Evolutionary conservation across 2,329 filamentous ascomycete genomes (phyloP).

Genomic region (Colletotrichum melonis): DNA sequence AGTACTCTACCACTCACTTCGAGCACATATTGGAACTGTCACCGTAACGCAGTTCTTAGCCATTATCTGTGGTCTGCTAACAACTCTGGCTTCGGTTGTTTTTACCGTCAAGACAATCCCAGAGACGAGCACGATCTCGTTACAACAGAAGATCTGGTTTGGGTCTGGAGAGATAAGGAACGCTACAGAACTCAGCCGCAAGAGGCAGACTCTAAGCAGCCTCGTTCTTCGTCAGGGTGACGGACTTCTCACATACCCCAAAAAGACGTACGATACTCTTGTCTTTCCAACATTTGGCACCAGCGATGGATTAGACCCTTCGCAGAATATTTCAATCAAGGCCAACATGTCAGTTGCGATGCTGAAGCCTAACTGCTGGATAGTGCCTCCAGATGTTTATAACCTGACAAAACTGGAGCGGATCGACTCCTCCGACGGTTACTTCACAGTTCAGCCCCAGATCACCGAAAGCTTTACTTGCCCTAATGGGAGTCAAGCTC

Average conservation of each 20-base stretch:
- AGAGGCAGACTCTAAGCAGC: background rate
- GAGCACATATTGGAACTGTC: background rate
- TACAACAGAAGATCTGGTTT: conserved; percentile 5
- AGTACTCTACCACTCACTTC: background rate
- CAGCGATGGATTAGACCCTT: too few relatives aligned
- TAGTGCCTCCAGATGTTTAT: too few relatives aligned
- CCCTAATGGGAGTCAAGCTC: background rate
- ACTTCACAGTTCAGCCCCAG: too few relatives aligned
- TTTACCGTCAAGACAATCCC: conserved; percentile 5
- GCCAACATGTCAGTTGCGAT: background rate
- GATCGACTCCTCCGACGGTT: too few relatives aligned
- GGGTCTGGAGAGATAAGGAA: background rate
- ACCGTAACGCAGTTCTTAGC: background rate
- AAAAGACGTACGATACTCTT: background rate
- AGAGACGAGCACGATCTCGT: background rate
- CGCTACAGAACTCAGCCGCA: too few relatives aligned
- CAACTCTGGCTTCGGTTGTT: background rate
- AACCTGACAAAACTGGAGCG: too few relatives aligned
- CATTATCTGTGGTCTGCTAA: background rate
- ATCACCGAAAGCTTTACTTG: background rate
- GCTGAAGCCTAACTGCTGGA: background rate
- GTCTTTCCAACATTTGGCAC: background rate
- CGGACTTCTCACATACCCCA: background rate
- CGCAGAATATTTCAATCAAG: background rate
- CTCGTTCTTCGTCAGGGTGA: background rate